These are phyloP conservation scores for Cladosporium sp. DNA, from an alignment of 2,329 filamentous ascomycete genomes.

Conservation along the genomic window DNA sequence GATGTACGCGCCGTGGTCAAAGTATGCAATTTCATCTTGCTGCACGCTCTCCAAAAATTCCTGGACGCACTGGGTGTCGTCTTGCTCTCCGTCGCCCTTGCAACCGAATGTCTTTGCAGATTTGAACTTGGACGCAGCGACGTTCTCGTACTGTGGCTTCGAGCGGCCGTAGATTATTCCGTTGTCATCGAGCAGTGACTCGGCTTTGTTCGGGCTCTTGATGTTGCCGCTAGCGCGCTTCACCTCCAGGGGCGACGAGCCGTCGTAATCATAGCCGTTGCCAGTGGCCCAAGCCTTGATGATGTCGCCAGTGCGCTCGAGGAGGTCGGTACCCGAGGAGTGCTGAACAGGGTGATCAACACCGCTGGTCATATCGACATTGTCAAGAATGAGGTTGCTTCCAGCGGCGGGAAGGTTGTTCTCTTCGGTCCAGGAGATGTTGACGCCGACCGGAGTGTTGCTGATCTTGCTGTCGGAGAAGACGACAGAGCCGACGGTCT, in stretches of 20 bases:
- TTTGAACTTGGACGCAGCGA: constrained; percentile 66
- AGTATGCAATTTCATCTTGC: constrained; percentile 55
- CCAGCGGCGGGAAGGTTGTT: constrained; percentile 58
- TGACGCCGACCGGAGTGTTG: constrained; percentile 71
- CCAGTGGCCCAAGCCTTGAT: constrained; percentile 76
- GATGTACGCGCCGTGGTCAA: constrained; percentile 60
- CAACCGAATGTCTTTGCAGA: constrained; percentile 76
- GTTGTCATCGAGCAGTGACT: constrained; percentile 56
- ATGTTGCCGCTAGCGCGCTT: constrained; percentile 23
- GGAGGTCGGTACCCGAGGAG: constrained; percentile 54
- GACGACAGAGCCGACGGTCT: constrained; percentile 81
- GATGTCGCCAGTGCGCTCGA: constrained; percentile 62
- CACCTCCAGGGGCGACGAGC: constrained; percentile 45
- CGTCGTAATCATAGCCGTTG: constrained; percentile 56
- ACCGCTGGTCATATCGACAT: constrained; percentile 72
- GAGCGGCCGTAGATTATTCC: constrained; percentile 75
- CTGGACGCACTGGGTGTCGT: constrained; percentile 84
- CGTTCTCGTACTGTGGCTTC: constrained; percentile 79
- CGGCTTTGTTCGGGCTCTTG: constrained; percentile 56
- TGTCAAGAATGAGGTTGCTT: constrained; percentile 79
- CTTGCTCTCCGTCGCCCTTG: constrained; percentile 78
- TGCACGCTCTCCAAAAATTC: constrained; percentile 63
- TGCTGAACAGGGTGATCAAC: constrained; percentile 61
- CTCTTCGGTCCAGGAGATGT: constrained; percentile 51
- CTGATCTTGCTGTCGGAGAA: constrained; percentile 75